Base-by-base conservation (phyloP, 495 filamentous ascomycete species). In the Thermochaetoides thermophila region DNA sequence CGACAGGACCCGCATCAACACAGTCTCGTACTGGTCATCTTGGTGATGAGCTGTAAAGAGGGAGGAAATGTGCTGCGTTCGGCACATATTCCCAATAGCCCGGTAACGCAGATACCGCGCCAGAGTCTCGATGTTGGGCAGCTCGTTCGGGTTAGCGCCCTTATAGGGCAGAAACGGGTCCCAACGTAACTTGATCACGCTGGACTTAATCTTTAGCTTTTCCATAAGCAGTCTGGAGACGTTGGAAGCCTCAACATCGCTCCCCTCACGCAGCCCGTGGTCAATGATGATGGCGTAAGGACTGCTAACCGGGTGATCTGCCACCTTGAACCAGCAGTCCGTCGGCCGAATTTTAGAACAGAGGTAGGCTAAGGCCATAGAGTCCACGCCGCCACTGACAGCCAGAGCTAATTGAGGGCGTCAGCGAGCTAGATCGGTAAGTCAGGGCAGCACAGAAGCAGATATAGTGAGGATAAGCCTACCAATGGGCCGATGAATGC, bases 351-450 rank as follows among this genome's bases (percentile, higher is more conserved):
- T 23, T 10, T 63, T 53, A 24, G 50, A 52, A 40, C 74, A 84
- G n/a, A 96, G 66, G 36, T 59, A 68, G 26, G 84, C 83, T 23
- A 97, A 60, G 14, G 86, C 87, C 85, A 94, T 97, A 4, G 89
- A 96, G 47, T 97, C 89, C 10, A 89, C 80, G 11, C 89, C 89
- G 5, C 89, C 89, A 51, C 87, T 95, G 29, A 96, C 59, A 8
- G 87, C 87, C 17, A 95, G 58, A 35, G 71, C 87, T 91, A 42
- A 26, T 9, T 10, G 27, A 14, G 17, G 27, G 13, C 7, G 31
- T 35, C 12, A 29, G 33, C 22, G 4, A 36, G 25, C 39, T 15
- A 15, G 10, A 18, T 21, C 23, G 19, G 18, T n/a, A 6, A 27
- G 37, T 9, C 34, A 27, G 34, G 16, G 17, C 3, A 5, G 7